These are phyloP conservation scores for Sanghuangporus baumii DNA, from an alignment of 1,284 basidiomycete species.

Conservation along the genomic window DNA sequence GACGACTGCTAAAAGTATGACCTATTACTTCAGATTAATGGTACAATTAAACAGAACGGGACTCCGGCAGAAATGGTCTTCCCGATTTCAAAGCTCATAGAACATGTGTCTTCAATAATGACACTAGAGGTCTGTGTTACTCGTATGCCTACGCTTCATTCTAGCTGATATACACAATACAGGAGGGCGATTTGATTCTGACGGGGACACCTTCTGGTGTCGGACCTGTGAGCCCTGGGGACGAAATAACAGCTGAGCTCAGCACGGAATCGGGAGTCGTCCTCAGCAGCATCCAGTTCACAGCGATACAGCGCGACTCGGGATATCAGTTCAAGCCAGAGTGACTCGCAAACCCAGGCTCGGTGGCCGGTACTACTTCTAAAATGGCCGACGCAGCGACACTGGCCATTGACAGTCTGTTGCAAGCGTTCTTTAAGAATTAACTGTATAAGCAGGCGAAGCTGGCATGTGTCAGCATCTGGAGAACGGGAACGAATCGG, in stretches of 20 bases:
- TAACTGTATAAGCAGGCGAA: not conserved
- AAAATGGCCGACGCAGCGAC: constrained; percentile 9
- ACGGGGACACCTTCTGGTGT: constrained; percentile 93
- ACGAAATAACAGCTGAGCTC: constrained; percentile 76
- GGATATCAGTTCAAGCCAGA: constrained; percentile 55
- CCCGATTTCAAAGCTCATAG: constrained; percentile 83
- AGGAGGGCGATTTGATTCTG: constrained; percentile 86
- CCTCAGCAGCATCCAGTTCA: constrained; percentile 61
- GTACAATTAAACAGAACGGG: constrained; percentile 77
- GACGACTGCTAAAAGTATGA: not conserved
- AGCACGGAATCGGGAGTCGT: constrained; percentile 49
- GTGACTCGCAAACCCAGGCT: constrained; percentile 6
- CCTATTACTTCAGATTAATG: constrained; percentile 63
- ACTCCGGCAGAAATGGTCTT: constrained; percentile 92
- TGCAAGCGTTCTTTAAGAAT: constrained; percentile 8
- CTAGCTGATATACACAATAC: constrained; percentile 3
- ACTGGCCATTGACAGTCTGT: constrained; percentile 6
- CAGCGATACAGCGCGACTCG: constrained; percentile 59
- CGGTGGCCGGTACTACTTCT: not conserved
- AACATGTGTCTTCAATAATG: constrained; percentile 95
- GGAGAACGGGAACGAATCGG: not conserved
- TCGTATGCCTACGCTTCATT: not conserved
- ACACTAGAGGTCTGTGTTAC: constrained; percentile 68
- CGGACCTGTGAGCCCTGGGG: constrained; percentile 71
- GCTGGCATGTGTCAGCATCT: not conserved